Evolutionary conservation across 2,329 filamentous ascomycete genomes (phyloP).

Genomic region (Cercospora sp.): DNA sequence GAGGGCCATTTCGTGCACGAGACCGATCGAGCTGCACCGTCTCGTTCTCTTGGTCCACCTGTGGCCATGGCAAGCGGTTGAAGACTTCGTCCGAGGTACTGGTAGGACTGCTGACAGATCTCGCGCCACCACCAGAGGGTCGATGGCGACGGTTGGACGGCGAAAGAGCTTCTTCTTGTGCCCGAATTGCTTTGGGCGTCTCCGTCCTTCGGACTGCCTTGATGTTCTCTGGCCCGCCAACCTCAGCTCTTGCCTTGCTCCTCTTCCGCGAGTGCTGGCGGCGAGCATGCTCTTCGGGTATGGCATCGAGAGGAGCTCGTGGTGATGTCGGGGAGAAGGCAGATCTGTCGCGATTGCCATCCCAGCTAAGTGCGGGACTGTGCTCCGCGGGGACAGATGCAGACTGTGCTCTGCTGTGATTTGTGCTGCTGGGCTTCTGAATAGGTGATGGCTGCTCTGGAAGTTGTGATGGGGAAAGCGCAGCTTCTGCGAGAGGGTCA

Average conservation of each 20-base stretch:
- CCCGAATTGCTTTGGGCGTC: slow-evolving; percentile 45
- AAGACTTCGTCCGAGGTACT: slow-evolving; percentile 37
- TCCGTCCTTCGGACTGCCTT: slow-evolving; percentile 46
- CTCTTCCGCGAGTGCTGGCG: slow-evolving; percentile 38
- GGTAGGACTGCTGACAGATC: slow-evolving; percentile 32
- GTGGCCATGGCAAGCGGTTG: slow-evolving; percentile 41
- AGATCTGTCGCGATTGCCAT: slow-evolving; percentile 15
- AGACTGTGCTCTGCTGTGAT: slow-evolving; percentile 5
- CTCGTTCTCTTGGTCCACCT: slow-evolving; percentile 51
- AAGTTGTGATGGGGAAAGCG: slow-evolving; percentile 3
- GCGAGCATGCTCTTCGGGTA: slow-evolving; percentile 43
- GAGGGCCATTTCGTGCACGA: slow-evolving; percentile 29
- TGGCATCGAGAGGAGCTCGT: slow-evolving; percentile 43
- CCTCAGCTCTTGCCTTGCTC: slow-evolving; percentile 45
- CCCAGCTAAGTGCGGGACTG: not conserved
- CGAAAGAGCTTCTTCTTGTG: slow-evolving; percentile 31
- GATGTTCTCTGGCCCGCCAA: slow-evolving; percentile 46
- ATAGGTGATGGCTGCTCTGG: slow-evolving; percentile 15
- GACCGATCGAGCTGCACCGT: slow-evolving; percentile 46
- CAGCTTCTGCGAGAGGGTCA: slow-evolving; percentile 22
- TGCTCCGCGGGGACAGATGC: slow-evolving; percentile 8
- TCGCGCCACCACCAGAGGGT: not conserved
- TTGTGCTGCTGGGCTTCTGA: slow-evolving; percentile 5
- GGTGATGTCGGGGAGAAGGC: slow-evolving; percentile 31
- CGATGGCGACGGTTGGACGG: slow-evolving; percentile 18